phyloP scores from a whole-genome alignment of 768 basidiomycete genomes.

The Boletus tylopilopsis region DNA sequence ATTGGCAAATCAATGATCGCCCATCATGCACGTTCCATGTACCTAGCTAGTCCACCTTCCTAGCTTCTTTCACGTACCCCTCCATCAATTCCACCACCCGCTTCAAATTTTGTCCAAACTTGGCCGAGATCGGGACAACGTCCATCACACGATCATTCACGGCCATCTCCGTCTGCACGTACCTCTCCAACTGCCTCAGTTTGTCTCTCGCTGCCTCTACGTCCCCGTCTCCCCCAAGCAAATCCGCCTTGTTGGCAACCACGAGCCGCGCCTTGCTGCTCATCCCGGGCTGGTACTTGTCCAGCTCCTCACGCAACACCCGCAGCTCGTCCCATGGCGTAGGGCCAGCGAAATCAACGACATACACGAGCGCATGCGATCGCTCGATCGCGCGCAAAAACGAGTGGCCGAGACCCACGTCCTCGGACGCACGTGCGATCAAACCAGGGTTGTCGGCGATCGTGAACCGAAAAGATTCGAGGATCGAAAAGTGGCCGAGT shows the following conservation, averaged over 20 bases:
- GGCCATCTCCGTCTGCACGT: slow-evolving; percentile 47
- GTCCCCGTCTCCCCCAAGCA: slow-evolving; percentile 52
- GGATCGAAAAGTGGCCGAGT: slow-evolving; percentile 49
- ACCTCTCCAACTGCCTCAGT: slow-evolving; percentile 52
- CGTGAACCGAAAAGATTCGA: slow-evolving; percentile 85
- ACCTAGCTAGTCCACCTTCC: slow-evolving; percentile 10
- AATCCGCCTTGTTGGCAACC: slow-evolving; percentile 93
- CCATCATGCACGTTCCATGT: not conserved
- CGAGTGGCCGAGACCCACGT: slow-evolving; percentile 90
- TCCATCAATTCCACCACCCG: slow-evolving; percentile 68
- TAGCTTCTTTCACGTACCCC: slow-evolving; percentile 56
- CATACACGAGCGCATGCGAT: slow-evolving; percentile 84
- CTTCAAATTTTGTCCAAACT: slow-evolving; percentile 77
- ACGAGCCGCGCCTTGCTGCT: slow-evolving; percentile 75
- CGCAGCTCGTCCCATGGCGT: slow-evolving; percentile 76
- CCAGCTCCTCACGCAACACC: slow-evolving; percentile 76
- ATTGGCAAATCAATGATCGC: too few species aligned
- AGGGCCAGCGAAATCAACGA: slow-evolving; percentile 78
- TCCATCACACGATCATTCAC: slow-evolving; percentile 39
- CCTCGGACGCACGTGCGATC: slow-evolving; percentile 77
- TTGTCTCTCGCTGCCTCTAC: slow-evolving; percentile 56
- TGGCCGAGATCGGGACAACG: slow-evolving; percentile 82
- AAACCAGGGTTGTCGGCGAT: slow-evolving; percentile 97
- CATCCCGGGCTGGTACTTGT: slow-evolving; percentile 77
- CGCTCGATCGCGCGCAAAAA: slow-evolving; percentile 94